Evolutionary conservation across 106 monocot genomes (phyloP).

Genomic region (Dendrobium nobile): DNA sequence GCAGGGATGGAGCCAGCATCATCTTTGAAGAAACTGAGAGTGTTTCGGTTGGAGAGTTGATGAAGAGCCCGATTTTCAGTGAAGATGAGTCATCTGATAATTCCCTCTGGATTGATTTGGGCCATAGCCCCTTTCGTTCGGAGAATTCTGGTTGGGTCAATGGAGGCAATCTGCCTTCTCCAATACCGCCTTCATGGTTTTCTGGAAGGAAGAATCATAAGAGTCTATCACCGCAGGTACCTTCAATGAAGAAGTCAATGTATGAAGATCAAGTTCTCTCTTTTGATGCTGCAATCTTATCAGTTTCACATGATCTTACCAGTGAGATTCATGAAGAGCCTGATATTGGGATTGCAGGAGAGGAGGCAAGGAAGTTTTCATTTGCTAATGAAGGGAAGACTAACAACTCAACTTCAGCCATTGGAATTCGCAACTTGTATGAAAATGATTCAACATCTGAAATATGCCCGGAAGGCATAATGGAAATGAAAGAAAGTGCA

Average conservation of each 20-base stretch:
- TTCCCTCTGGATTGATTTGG: conserved; percentile 95
- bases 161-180: conserved; percentile 63
- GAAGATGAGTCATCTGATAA: conserved; percentile 88
- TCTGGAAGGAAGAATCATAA: conserved; percentile 54
- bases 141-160: conserved; percentile 43
- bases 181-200: conserved; percentile 73
- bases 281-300: conserved; percentile 91
- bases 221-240: conserved; percentile 41
- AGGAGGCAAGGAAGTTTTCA: background rate
- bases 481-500: conserved; percentile 61
- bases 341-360: conserved; percentile 13
- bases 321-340: conserved; percentile 76
- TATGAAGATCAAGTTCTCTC: conserved; percentile 61
- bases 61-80: conserved; percentile 88
- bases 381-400: background rate
- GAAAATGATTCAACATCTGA: conserved; percentile 39
- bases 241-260: conserved; percentile 42
- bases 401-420: conserved; percentile 7
- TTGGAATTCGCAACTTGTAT: background rate
- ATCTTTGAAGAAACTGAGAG: conserved; percentile 84
- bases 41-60: conserved; percentile 79
- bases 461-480: conserved; percentile 10
- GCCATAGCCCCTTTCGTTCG: conserved; percentile 75
- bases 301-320: conserved; percentile 65
- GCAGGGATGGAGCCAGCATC: conserved; percentile 78